A percentile compares a stretch with the other conserved stretches of the same genome.
Conservation (phyloP, 768 basidiomycete species). For the Obba rivulosa region DNA sequence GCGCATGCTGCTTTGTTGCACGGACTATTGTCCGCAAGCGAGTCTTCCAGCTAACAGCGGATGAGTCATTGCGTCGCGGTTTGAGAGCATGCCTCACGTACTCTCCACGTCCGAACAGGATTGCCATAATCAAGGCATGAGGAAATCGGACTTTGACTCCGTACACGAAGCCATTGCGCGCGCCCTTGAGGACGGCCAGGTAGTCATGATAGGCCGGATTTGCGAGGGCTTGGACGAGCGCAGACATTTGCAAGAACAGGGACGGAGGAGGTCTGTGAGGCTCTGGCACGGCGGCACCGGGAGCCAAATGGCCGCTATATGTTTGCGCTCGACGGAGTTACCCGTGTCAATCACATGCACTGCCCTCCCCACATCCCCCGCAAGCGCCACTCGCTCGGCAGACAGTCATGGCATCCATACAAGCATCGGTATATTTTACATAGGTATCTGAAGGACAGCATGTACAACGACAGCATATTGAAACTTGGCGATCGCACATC, state of each 20-base stretch:
- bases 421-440: neutral
- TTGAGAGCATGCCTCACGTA: conserved; percentile 34
- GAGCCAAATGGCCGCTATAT: neutral
- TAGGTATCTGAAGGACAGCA: no score
- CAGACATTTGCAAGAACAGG: conserved; percentile 18
- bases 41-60: conserved; percentile 55
- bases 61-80: conserved; percentile 4
- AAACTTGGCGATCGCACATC: no score
- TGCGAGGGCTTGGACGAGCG: conserved; percentile 34
- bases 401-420: neutral
- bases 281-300: neutral
- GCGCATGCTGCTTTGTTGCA: conserved; percentile 86
- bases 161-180: conserved; percentile 85
- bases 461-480: no score
- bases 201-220: conserved; percentile 85
- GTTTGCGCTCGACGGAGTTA: neutral
- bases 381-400: no score
- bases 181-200: conserved; percentile 91
- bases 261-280: neutral
- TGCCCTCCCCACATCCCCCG: conserved; percentile 9
- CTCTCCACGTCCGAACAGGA: conserved; percentile 90
- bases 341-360: neutral
- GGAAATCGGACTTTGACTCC: conserved; percentile 91
- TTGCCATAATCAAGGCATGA: conserved; percentile 94
- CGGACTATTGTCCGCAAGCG: conserved; percentile 65